Evolutionary conservation across 2,329 filamentous ascomycete genomes (phyloP), one percentile per base, ranked within the genome.

Genomic region (Periglandula ipomoeae): DNA sequence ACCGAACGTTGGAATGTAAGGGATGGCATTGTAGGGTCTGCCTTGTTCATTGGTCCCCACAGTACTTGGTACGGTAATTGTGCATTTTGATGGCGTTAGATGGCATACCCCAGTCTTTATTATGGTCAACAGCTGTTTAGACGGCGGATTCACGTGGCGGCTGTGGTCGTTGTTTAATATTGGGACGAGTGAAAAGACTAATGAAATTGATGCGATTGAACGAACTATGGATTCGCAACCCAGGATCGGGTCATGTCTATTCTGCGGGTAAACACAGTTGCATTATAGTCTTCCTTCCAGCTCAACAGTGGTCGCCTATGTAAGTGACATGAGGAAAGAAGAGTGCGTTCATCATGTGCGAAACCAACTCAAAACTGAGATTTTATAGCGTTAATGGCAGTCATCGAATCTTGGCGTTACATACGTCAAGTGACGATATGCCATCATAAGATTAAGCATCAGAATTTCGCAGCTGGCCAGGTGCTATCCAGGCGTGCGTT

Each of bases 61-160:
- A 32, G 26, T 37, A n/a, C 26, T 47, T 34, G 42, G 43, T 51
- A 45, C 19, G 39, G 40, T 42, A 32, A 46, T 53, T 54, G 52
- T 61, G 60, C 62, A 64, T 64, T 63, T 59, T 54, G 53, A 53
- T 50, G 63, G 63, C 62, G 62, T 64, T 62, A 55, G 49, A 61
- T 53, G 47, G 55, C 61, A 64, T 64, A 65, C 61, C 61, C 59
- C 38, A 51, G 47, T 56, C 49, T 50, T 52, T 46, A 51, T 48
- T 48, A 48, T 52, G 49, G 45, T 54, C 50, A 46, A 49, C 48
- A 51, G 49, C 48, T 50, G 32, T 47, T 46, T 38, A 24, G 26
- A 19, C 22, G 19, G 26, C 10, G 32, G 37, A 34, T 24, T 10
- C 13, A 44, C 34, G 39, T 32, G 4, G 23, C 20, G 19, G 3